Conservation (phyloP, 495 filamentous ascomycete species). For the Xylaria telfairii region DNA sequence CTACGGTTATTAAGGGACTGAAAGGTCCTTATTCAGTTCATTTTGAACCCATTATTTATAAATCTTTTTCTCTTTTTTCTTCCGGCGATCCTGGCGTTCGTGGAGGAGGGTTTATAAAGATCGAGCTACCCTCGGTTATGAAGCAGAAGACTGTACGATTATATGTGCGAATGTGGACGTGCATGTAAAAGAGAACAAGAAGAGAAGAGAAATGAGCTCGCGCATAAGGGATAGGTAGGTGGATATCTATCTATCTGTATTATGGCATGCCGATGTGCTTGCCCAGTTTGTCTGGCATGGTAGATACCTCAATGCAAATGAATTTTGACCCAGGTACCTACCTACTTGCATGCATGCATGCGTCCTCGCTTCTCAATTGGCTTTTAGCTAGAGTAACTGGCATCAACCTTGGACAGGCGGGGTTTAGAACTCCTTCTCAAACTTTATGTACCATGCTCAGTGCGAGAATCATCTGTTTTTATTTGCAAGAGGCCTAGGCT, state of each 20-base stretch:
- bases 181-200: background rate
- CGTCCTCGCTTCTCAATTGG: background rate
- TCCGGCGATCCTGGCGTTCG: background rate
- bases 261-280: background rate
- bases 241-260: background rate
- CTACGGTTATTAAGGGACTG: background rate
- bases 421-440: too few species aligned
- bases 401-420: background rate
- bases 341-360: background rate
- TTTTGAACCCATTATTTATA: background rate
- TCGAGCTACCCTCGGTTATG: background rate
- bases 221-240: background rate
- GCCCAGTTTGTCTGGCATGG: background rate
- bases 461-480: background rate
- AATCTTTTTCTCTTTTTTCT: background rate
- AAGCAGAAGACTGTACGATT: slow-evolving; percentile 12
- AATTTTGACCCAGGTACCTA: background rate
- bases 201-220: background rate
- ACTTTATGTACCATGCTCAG: too few species aligned
- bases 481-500: background rate
- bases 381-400: background rate
- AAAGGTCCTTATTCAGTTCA: background rate
- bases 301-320: slow-evolving; percentile 11
- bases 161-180: background rate
- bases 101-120: background rate